These are phyloP conservation scores for Lactarius quietus DNA, from an alignment of 768 basidiomycete species.

Conservation along the genomic window DNA sequence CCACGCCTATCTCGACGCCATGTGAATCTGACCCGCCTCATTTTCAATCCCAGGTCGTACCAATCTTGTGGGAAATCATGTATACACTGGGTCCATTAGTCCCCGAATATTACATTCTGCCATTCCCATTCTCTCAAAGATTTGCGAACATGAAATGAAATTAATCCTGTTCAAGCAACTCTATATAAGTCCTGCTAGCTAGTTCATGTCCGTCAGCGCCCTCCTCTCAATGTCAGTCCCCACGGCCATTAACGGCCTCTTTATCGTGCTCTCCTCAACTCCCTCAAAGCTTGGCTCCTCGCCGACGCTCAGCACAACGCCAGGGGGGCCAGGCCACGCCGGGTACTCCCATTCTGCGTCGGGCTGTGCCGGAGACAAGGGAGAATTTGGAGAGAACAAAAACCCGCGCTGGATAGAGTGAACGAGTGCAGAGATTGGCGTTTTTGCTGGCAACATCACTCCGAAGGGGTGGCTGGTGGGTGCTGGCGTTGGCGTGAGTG, in stretches of 20 bases:
- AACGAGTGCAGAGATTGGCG: constrained; percentile 62
- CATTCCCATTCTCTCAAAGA: background rate
- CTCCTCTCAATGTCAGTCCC: constrained; percentile 16
- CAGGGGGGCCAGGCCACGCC: constrained; percentile 22
- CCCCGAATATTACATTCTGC: background rate
- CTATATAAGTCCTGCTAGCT: constrained; percentile 7
- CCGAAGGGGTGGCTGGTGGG: constrained; percentile 1
- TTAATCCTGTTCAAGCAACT: background rate
- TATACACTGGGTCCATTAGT: background rate
- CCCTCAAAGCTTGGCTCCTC: constrained; percentile 21
- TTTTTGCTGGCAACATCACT: constrained; percentile 29
- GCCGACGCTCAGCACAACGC: constrained; percentile 2
- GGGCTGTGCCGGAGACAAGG: constrained; percentile 54
- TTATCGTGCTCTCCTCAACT: constrained; percentile 19
- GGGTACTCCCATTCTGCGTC: constrained; percentile 32
- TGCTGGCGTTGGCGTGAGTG: background rate
- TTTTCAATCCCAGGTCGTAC: background rate
- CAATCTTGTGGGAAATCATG: background rate
- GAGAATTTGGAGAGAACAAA: constrained; percentile 58
- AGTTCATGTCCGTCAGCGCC: constrained; percentile 24
- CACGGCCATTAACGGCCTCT: constrained; percentile 4
- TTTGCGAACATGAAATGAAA: constrained; percentile 6
- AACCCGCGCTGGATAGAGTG: constrained; percentile 63
- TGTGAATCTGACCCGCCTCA: background rate
- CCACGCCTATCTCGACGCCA: background rate